Percentiles rank a stretch among this genome's conserved stretches.
Evolutionary conservation across 2,329 filamentous ascomycete genomes (phyloP).

Genomic region (Pyricularia sp.): DNA sequence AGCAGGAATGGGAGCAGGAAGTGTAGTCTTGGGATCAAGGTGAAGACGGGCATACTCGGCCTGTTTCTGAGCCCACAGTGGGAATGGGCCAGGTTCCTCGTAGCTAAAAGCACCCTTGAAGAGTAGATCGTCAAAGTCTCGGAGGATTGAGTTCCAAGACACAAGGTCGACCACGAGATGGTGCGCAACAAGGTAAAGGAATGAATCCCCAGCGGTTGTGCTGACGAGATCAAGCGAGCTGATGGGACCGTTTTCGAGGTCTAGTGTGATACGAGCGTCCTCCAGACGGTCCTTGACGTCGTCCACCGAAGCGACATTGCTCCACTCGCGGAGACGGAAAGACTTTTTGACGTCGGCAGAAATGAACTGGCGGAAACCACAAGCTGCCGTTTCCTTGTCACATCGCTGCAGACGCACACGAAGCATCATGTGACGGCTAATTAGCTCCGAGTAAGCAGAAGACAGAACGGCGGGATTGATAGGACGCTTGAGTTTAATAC

Average conservation of each 20-base stretch:
- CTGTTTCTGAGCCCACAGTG: neutral
- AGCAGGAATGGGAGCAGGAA: constrained; percentile 10
- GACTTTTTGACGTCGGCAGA: constrained; percentile 28
- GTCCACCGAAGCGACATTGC: constrained; percentile 25
- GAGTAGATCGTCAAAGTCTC: constrained; percentile 39
- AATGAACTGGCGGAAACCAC: constrained; percentile 24
- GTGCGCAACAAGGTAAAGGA: constrained; percentile 39
- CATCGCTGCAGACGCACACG: neutral
- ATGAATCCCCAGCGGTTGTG: constrained; percentile 31
- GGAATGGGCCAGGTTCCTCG: neutral
- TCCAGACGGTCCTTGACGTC: constrained; percentile 32
- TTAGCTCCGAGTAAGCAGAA: neutral
- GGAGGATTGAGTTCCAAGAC: constrained; percentile 40
- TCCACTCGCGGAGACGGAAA: constrained; percentile 33
- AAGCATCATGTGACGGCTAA: neutral
- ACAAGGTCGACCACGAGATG: constrained; percentile 39
- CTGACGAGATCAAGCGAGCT: constrained; percentile 40
- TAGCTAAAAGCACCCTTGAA: constrained; percentile 28
- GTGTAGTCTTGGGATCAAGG: neutral
- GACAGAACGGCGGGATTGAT: neutral
- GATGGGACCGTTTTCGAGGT: constrained; percentile 38
- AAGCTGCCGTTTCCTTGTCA: neutral
- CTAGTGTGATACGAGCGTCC: constrained; percentile 30
- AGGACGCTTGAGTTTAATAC: neutral
- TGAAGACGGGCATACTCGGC: neutral